Evolutionary conservation across 2,329 filamentous ascomycete genomes (phyloP).

Genomic region (Dothideomycetidae sp.): DNA sequence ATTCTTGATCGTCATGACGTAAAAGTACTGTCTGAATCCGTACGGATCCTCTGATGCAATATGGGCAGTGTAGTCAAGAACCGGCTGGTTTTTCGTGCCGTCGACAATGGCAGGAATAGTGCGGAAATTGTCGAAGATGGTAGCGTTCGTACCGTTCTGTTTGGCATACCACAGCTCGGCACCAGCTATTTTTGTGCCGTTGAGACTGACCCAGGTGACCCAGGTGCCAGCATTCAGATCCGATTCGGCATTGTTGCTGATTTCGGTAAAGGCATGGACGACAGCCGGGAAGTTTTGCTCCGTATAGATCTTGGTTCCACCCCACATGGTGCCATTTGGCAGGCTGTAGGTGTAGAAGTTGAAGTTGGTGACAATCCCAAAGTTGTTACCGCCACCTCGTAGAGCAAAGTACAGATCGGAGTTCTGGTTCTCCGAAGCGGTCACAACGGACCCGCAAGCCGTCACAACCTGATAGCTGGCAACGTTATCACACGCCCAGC

Average conservation of each 20-base stretch:
- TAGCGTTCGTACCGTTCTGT: slow-evolving; percentile 3
- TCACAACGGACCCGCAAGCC: slow-evolving; percentile 34
- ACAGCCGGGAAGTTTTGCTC: slow-evolving; percentile 1
- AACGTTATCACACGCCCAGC: background rate
- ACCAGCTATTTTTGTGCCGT: background rate
- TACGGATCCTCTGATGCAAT: background rate
- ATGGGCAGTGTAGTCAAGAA: slow-evolving; percentile 3
- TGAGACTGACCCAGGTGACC: background rate
- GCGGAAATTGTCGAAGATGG: slow-evolving; percentile 2
- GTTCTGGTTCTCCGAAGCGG: slow-evolving; percentile 29
- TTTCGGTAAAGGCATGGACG: slow-evolving; percentile 3
- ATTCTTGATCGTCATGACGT: slow-evolving; percentile 4
- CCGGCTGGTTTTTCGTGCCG: background rate
- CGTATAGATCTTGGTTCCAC: background rate
- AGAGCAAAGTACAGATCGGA: slow-evolving; percentile 40
- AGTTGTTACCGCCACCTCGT: slow-evolving; percentile 40
- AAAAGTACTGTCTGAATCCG: slow-evolving; percentile 1
- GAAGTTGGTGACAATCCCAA: slow-evolving; percentile 14
- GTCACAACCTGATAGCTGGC: slow-evolving; percentile 26
- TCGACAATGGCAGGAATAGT: slow-evolving; percentile 1
- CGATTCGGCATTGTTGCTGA: background rate
- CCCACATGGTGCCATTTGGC: background rate
- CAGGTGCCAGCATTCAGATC: slow-evolving; percentile 5
- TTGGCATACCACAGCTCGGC: slow-evolving; percentile 4
- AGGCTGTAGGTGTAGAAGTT: slow-evolving; percentile 9